Conservation (phyloP, 257 asterid genomes). For the Plantago major region DNA sequence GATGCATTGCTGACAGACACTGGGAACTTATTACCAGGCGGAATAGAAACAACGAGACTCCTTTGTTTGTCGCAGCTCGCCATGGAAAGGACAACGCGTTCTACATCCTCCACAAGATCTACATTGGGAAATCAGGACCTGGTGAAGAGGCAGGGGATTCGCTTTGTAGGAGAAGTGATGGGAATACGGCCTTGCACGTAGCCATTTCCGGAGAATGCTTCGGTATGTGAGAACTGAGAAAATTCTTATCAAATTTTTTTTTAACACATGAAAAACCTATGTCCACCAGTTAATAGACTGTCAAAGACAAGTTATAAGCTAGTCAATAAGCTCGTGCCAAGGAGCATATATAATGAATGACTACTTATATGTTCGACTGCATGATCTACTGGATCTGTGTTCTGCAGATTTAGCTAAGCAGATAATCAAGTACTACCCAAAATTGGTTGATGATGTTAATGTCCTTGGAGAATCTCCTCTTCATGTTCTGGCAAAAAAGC, state of each 20-base stretch:
- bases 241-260: neutral
- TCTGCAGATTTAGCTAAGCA: constrained; percentile 35
- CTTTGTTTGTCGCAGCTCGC: constrained; percentile 42
- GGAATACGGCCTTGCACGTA: constrained; percentile 37
- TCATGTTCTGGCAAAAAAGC: constrained; percentile 47
- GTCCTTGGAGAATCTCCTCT: constrained; percentile 45
- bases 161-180: constrained; percentile 35
- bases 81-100: constrained; percentile 30
- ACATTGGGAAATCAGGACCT: neutral
- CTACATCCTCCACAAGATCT: constrained; percentile 19
- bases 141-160: constrained; percentile 9
- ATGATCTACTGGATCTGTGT: neutral
- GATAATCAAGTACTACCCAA: constrained; percentile 24
- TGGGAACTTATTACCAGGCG: constrained; percentile 20
- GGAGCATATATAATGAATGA: too few relatives aligned
- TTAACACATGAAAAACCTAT: neutral
- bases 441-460: constrained; percentile 28
- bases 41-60: constrained; percentile 37
- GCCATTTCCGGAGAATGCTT: constrained; percentile 43
- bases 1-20: constrained; percentile 9
- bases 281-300: too few relatives aligned
- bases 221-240: constrained; percentile 17
- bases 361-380: too few relatives aligned
- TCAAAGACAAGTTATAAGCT: too few relatives aligned
- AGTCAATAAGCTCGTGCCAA: too few relatives aligned